Evolutionary conservation across 2,329 filamentous ascomycete genomes (phyloP), one percentile per base, ranked within the genome.

Genomic region (Escovopsis weberi): DNA sequence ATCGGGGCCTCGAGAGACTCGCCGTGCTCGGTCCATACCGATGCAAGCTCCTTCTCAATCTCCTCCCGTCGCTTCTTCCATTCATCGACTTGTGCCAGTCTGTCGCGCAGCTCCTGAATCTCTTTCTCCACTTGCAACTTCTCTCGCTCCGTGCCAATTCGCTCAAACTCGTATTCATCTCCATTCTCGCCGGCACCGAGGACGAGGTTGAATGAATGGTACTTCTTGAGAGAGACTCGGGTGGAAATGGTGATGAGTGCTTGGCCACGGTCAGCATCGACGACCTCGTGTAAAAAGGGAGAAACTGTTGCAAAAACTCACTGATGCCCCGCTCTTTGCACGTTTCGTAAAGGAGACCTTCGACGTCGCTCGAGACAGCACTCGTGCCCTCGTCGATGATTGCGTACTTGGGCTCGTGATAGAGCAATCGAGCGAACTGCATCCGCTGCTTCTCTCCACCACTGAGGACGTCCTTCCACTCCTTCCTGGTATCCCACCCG

Each of bases 381-480:
- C 84, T 93, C 0, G 91, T 98, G 7, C 87, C 89, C 62, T 98
- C 91, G 48, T 98, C 91, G 44, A 98, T 78, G 54, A 98, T 86
- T 2, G 87, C 91, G 58, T 94, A 98, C 46, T 82, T 73, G 12
- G 91, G 91, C 64, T 96, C 89, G 56, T 98, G 91, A 56, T 98
- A 98, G 35, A 96, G 67, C 40, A 98, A 61, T 37, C 91, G 71
- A 4, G 93, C 89, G 53, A 98, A 86, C 0, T 78, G 86, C 75
- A 98, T 85, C 19, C 91, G 73, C 65, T 98, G 91, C 67, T 98
- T 98, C 70, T 98, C 91, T 11, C 91, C 91, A 34, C 91, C 91
- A 50, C 82, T 89, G n/a, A 98, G 70, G 4, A 98, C 86, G 52
- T 96, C 89, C 64, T 96, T 95, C 91, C 91, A 98, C 58, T 94